These are phyloP conservation scores for Bipolaris bicolor DNA, from an alignment of 2,329 filamentous ascomycete species.

Conservation along the genomic window DNA sequence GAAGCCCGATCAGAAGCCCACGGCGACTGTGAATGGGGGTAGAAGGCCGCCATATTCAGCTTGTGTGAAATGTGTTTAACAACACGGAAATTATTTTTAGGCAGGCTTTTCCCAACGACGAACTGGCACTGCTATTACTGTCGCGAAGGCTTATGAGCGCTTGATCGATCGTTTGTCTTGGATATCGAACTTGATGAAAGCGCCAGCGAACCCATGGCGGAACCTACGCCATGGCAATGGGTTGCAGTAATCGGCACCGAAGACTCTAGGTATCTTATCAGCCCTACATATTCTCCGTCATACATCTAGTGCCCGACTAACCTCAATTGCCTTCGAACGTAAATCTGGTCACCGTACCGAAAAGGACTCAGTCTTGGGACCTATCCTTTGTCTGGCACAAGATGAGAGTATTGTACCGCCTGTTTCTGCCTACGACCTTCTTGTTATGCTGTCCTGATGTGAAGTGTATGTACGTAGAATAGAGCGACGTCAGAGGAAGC, in stretches of 20 bases:
- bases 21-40: constrained; percentile 34
- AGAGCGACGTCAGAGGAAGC: constrained; percentile 8
- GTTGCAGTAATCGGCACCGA: not conserved
- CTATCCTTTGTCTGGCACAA: not conserved
- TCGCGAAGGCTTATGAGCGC: not conserved
- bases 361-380: not conserved
- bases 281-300: not conserved
- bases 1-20: constrained; percentile 22
- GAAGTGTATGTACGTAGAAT: constrained; percentile 3
- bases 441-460: not conserved
- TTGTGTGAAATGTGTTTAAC: constrained; percentile 8
- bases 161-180: constrained; percentile 16
- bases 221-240: constrained; percentile 14
- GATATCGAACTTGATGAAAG: constrained; percentile 13
- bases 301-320: not conserved
- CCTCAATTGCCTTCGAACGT: constrained; percentile 2
- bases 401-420: not conserved
- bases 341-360: not conserved
- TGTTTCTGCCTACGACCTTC: not conserved
- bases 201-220: constrained; percentile 26
- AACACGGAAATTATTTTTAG: not conserved
- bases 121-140: constrained; percentile 6
- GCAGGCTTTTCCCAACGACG: not conserved
- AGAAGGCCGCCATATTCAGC: constrained; percentile 28
- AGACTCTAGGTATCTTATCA: not conserved